Percentiles rank a stretch among this genome's conserved stretches.
These are phyloP conservation scores for Cyclostephanos invisitatus DNA, from an alignment of 108 stramenopile genomes.

Conservation along the genomic window DNA sequence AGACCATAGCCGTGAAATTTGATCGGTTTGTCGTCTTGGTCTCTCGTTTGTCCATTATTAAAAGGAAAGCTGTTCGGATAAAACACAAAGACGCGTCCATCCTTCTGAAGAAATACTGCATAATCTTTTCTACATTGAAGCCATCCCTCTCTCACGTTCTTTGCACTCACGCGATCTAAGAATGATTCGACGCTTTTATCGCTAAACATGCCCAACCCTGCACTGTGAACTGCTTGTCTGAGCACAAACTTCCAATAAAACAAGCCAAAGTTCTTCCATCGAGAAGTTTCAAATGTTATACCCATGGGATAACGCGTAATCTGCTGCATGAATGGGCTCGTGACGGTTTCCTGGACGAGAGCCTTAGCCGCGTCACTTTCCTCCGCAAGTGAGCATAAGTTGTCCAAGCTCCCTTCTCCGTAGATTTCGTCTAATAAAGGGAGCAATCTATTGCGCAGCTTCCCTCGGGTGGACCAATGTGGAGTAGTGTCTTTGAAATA, in stretches of 20 bases:
- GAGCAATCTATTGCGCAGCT: constrained; percentile 89
- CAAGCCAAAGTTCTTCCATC: constrained; percentile 59
- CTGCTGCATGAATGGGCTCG: constrained; percentile 65
- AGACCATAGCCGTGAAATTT: constrained; percentile 43
- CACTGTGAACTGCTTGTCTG: constrained; percentile 74
- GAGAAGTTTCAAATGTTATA: constrained; percentile 60
- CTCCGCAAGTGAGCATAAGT: constrained; percentile 75
- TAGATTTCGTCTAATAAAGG: constrained; percentile 94
- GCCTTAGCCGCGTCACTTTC: constrained; percentile 83
- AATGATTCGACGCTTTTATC: constrained; percentile 79
- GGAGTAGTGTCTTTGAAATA: constrained; percentile 96
- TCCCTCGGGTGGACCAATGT: constrained; percentile 95
- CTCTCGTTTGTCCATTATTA: constrained; percentile 37
- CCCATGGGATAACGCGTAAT: constrained; percentile 73
- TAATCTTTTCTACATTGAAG: constrained; percentile 89
- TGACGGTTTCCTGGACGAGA: constrained; percentile 59
- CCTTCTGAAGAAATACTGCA: constrained; percentile 68
- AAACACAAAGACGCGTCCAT: constrained; percentile 69
- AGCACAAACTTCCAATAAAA: constrained; percentile 91
- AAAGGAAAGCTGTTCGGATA: constrained; percentile 75
- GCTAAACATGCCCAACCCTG: constrained; percentile 81
- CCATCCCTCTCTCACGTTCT: constrained; percentile 65
- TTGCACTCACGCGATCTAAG: constrained; percentile 48
- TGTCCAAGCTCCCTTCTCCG: constrained; percentile 89
- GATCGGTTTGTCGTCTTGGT: constrained; percentile 43